A percentile compares a stretch with the other conserved stretches of the same genome.
Conservation (phyloP, 1,139 yeast genomes). For the Candida neerlandica region DNA sequence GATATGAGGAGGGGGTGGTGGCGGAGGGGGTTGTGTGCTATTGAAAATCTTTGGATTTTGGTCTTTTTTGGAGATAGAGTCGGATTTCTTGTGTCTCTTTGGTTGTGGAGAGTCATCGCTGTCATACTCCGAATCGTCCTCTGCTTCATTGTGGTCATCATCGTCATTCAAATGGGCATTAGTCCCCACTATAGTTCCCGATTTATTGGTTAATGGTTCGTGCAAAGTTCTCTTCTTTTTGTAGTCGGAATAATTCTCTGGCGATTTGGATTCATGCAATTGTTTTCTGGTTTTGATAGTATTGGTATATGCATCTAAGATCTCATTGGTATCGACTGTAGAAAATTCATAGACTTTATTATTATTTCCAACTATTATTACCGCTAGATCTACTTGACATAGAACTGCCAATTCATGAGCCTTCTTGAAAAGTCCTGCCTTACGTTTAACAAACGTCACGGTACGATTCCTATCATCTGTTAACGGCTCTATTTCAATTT, state of each 20-base stretch:
- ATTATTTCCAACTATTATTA: slow-evolving; percentile 84
- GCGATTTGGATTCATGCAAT: slow-evolving; percentile 62
- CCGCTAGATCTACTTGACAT: slow-evolving; percentile 92
- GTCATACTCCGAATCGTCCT: slow-evolving; percentile 32
- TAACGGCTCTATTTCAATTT: slow-evolving; percentile 90
- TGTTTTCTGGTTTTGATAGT: slow-evolving; percentile 22
- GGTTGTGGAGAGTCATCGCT: slow-evolving; percentile 33
- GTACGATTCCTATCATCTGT: slow-evolving; percentile 87
- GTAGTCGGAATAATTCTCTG: slow-evolving; percentile 57
- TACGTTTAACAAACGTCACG: slow-evolving; percentile 89
- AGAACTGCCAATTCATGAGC: slow-evolving; percentile 93
- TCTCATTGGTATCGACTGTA: slow-evolving; percentile 65
- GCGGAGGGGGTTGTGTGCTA: slow-evolving; percentile 17
- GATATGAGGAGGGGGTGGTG: slow-evolving; percentile 30
- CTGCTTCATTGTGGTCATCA: slow-evolving; percentile 18
- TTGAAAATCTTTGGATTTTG: slow-evolving; percentile 15
- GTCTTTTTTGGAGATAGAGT: slow-evolving; percentile 1
- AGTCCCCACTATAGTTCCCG: slow-evolving; percentile 16
- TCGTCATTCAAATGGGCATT: slow-evolving; percentile 15
- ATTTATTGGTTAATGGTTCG: slow-evolving; percentile 17
- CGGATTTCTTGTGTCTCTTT: slow-evolving; percentile 25
- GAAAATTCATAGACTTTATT: slow-evolving; percentile 81
- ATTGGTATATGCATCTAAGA: slow-evolving; percentile 55
- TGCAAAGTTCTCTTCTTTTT: slow-evolving; percentile 33
- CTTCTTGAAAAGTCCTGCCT: slow-evolving; percentile 92